Base-by-base conservation (phyloP, 148 eudicot genomes). In the Linanthus parryae region DNA sequence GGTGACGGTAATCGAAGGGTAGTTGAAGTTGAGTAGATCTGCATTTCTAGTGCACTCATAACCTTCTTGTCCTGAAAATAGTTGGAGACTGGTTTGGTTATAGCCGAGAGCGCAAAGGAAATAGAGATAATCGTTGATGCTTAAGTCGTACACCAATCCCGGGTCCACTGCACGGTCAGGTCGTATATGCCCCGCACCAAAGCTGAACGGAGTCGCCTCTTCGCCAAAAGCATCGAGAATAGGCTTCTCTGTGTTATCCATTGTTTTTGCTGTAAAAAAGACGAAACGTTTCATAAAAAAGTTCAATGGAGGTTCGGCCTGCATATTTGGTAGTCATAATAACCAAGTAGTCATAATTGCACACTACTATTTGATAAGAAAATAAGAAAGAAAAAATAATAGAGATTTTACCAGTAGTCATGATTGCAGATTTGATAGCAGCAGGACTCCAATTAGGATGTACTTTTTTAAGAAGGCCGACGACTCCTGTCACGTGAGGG, bases 401-500 rank as follows among this genome's bases (percentile, higher is more conserved):
- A n/a, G n/a, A n/a, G n/a, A n/a, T n/a, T n/a, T n/a, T n/a, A n/a
- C n/a, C n/a, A n/a, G n/a, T n/a, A n/a, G n/a, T n/a, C n/a, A n/a
- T n/a, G n/a, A n/a, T n/a, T n/a, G n/a, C n/a, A n/a, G n/a, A n/a
- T n/a, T n/a, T n/a, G n/a, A n/a, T n/a, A n/a, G n/a, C 88, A 15
- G 82, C 80, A 11, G 80, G 78, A 56, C 80, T 73, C 94, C 94
- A 84, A 10, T 62, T 36, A 11, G 85, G 85, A 26, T 84, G 63
- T 10, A 72, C 54, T 23, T 72, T 68, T 25, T n/a, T n/a, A n/a
- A n/a, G n/a, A n/a, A n/a, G n/a, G n/a, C n/a, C n/a, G n/a, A n/a
- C n/a, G n/a, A n/a, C 66, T 84, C 19, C 81, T 68, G 94, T 36
- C 17, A 81, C 65, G 38, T 84, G 94, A 6, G 94, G 94, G 53